Conservation (phyloP, 2,329 filamentous ascomycete species). For the Sphaceloma murrayae region DNA sequence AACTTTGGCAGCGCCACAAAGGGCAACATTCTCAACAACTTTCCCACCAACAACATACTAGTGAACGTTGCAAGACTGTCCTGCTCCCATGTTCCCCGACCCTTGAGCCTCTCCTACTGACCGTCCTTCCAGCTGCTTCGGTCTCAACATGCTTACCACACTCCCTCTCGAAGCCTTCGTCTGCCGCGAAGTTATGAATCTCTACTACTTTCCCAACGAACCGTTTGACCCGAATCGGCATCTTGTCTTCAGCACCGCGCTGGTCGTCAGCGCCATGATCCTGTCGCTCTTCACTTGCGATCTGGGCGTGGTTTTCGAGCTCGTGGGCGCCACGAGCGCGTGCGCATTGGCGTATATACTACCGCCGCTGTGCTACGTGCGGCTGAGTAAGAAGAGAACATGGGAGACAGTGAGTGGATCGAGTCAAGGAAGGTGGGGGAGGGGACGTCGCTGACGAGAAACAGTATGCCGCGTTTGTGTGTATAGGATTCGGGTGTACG, state of each 20-base stretch:
- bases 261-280: constrained; percentile 70
- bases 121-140: constrained; percentile 61
- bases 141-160: constrained; percentile 97
- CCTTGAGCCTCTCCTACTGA: neutral
- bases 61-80: constrained; percentile 84
- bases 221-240: constrained; percentile 78
- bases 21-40: constrained; percentile 97
- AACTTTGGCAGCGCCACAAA: constrained; percentile 86
- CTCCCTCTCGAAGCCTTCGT: constrained; percentile 95
- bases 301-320: constrained; percentile 84
- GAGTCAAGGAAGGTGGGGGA: neutral
- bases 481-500: constrained; percentile 64
- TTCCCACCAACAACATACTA: constrained; percentile 79
- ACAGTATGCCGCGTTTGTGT: constrained; percentile 60
- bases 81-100: constrained; percentile 14
- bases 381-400: constrained; percentile 63
- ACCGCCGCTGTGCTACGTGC: constrained; percentile 90
- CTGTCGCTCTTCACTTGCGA: constrained; percentile 84
- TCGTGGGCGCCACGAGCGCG: constrained; percentile 90
- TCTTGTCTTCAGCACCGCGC: constrained; percentile 69
- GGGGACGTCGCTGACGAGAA: neutral
- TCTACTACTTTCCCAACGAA: constrained; percentile 63
- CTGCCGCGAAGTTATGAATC: constrained; percentile 90
- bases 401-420: constrained; percentile 26
- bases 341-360: constrained; percentile 92